Percentiles rank a stretch among this genome's conserved stretches.
These are phyloP conservation scores for Cercospora berteroae DNA, from an alignment of 2,329 filamentous ascomycete genomes.

Conservation along the genomic window DNA sequence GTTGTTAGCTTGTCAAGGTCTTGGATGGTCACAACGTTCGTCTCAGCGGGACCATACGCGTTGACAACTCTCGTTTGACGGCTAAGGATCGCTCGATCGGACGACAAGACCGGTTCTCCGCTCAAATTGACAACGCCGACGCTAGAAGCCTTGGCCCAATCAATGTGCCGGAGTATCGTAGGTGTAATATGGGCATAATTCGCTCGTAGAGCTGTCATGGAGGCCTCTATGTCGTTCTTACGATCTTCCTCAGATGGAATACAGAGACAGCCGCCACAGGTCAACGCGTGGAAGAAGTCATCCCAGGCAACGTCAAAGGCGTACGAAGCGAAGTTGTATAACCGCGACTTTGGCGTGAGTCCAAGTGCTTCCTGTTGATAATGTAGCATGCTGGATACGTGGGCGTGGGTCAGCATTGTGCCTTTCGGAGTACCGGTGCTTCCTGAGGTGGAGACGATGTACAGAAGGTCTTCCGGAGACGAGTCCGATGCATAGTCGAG, in stretches of 20 bases:
- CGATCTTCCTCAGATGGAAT: neutral
- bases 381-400: neutral
- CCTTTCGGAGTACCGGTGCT: neutral
- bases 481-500: too few species aligned
- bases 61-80: too few species aligned
- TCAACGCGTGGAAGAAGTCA: neutral
- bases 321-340: neutral
- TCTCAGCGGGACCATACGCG: too few species aligned
- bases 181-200: neutral
- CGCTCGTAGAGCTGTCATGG: neutral
- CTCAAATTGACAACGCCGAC: too few species aligned
- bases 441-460: neutral
- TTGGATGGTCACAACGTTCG: too few species aligned
- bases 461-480: neutral
- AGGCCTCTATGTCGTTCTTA: neutral
- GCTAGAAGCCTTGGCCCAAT: too few species aligned
- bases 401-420: neutral
- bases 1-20: too few species aligned
- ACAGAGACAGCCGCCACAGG: neutral
- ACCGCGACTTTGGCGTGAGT: neutral
- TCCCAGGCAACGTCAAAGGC: neutral
- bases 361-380: neutral
- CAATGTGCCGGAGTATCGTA: neutral
- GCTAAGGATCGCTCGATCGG: too few species aligned
- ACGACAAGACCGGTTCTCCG: too few species aligned